These are phyloP conservation scores for Oxytropis ochrocephala DNA, from an alignment of 306 rosid species.

Conservation along the genomic window DNA sequence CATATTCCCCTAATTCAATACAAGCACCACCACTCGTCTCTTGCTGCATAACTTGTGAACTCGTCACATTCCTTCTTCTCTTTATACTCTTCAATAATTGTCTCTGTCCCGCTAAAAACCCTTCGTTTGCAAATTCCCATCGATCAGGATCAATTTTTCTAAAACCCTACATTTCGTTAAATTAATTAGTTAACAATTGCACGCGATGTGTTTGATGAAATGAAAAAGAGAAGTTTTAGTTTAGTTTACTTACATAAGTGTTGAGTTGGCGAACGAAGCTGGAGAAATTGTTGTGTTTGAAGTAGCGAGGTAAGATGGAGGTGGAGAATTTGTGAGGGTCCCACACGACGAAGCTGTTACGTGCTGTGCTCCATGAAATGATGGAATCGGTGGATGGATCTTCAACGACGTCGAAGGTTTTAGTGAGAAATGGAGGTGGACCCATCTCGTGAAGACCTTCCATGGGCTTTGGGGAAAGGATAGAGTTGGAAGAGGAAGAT, in stretches of 20 bases:
- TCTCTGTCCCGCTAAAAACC: slow-evolving; percentile 82
- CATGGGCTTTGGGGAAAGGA: slow-evolving; percentile 56
- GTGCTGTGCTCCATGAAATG: slow-evolving; percentile 81
- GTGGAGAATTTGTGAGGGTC: slow-evolving; percentile 63
- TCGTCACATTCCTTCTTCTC: slow-evolving; percentile 75
- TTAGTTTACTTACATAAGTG: slow-evolving; percentile 60
- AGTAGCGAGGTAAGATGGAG: slow-evolving; percentile 77
- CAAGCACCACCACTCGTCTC: slow-evolving; percentile 42
- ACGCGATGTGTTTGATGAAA: background rate
- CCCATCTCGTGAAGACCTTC: slow-evolving; percentile 75
- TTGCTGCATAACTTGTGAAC: slow-evolving; percentile 32
- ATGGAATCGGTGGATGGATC: slow-evolving; percentile 76
- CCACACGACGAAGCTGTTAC: slow-evolving; percentile 96
- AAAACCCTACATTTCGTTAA: slow-evolving; percentile 53
- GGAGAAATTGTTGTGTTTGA: slow-evolving; percentile 86
- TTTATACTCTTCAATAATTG: slow-evolving; percentile 66
- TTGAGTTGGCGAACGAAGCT: slow-evolving; percentile 98
- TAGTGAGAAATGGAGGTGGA: slow-evolving; percentile 88
- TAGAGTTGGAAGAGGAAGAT: slow-evolving; percentile 41
- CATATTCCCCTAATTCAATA: slow-evolving; percentile 72
- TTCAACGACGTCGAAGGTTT: slow-evolving; percentile 90
- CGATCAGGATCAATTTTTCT: slow-evolving; percentile 89
- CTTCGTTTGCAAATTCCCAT: slow-evolving; percentile 96
- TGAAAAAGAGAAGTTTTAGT: background rate
- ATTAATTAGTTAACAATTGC: background rate